These are phyloP conservation scores for Russula brevipes DNA, from an alignment of 768 basidiomycete genomes.

Conservation along the genomic window DNA sequence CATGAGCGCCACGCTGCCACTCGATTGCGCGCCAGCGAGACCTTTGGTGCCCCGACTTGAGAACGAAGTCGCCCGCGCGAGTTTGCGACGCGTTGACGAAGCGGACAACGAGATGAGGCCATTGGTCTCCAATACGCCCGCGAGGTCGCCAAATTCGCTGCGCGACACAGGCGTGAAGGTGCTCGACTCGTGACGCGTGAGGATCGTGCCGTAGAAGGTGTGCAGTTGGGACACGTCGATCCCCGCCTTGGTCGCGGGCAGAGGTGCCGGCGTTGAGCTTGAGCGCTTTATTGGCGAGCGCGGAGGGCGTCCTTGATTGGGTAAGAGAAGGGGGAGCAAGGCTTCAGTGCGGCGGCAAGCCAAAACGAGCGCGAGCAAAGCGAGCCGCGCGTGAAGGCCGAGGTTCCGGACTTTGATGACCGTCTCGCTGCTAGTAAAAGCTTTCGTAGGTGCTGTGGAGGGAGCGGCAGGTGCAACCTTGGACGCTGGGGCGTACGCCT, in stretches of 20 bases:
- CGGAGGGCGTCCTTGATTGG: constrained; percentile 32
- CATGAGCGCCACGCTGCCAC: constrained; percentile 48
- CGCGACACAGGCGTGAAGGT: constrained; percentile 62
- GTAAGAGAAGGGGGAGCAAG: constrained; percentile 39
- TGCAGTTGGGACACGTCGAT: constrained; percentile 62
- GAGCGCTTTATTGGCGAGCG: constrained; percentile 52
- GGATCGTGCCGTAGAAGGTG: constrained; percentile 54
- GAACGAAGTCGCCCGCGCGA: constrained; percentile 59
- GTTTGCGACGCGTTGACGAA: constrained; percentile 37
- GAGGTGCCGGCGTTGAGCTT: constrained; percentile 32
- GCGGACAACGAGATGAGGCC: constrained; percentile 51
- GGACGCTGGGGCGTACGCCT: constrained; percentile 49
- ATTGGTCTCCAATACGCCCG: constrained; percentile 66
- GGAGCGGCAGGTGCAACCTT: constrained; percentile 37
- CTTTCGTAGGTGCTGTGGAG: constrained; percentile 24
- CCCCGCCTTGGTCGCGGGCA: constrained; percentile 32
- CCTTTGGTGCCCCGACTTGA: constrained; percentile 33
- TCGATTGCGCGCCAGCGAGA: constrained; percentile 20
- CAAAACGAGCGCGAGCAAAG: constrained; percentile 57
- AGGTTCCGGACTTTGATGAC: constrained; percentile 61
- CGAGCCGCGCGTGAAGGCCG: constrained; percentile 69
- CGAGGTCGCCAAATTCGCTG: constrained; percentile 70
- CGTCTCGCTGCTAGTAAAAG: constrained; percentile 48
- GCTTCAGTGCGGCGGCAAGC: constrained; percentile 58
- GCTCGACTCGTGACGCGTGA: constrained; percentile 50